Conservation (phyloP, 495 filamentous ascomycete genomes). For the Mytilinidion resinicola region DNA sequence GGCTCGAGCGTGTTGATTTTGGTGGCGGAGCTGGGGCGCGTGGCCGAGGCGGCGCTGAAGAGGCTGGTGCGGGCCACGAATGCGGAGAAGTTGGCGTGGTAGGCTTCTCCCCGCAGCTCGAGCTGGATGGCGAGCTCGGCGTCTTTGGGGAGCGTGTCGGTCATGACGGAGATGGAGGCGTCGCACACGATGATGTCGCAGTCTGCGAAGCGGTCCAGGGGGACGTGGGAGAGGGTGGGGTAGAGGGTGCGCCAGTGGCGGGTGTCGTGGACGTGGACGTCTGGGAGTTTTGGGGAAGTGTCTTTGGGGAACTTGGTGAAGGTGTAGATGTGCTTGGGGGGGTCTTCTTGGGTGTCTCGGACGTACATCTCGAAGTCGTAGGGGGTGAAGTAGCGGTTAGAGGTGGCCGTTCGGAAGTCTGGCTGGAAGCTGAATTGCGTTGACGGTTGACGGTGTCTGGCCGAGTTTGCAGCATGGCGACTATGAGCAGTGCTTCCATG, state of each 20-base stretch:
- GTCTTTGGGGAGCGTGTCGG: slow-evolving; percentile 14
- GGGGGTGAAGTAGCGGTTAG: slow-evolving; percentile 10
- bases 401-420: background rate
- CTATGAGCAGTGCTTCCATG: background rate
- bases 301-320: slow-evolving; percentile 21
- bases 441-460: background rate
- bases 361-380: slow-evolving; percentile 34
- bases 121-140: slow-evolving; percentile 30
- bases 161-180: slow-evolving; percentile 31
- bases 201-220: slow-evolving; percentile 17
- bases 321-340: slow-evolving; percentile 21
- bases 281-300: slow-evolving; percentile 5
- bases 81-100: slow-evolving; percentile 13
- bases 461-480: background rate
- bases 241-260: slow-evolving; percentile 26
- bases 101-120: slow-evolving; percentile 18
- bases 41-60: slow-evolving; percentile 22
- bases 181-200: slow-evolving; percentile 33
- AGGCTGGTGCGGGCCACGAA: slow-evolving; percentile 29
- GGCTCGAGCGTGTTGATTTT: background rate
- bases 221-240: slow-evolving; percentile 26
- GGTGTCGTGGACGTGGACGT: slow-evolving; percentile 21
- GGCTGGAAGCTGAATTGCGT: background rate
- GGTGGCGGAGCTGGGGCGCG: slow-evolving; percentile 13
- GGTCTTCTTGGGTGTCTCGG: slow-evolving; percentile 15